Conservation (phyloP, 371 early-diverging fungal genomes). For the Cokeromyces recurvatus region DNA sequence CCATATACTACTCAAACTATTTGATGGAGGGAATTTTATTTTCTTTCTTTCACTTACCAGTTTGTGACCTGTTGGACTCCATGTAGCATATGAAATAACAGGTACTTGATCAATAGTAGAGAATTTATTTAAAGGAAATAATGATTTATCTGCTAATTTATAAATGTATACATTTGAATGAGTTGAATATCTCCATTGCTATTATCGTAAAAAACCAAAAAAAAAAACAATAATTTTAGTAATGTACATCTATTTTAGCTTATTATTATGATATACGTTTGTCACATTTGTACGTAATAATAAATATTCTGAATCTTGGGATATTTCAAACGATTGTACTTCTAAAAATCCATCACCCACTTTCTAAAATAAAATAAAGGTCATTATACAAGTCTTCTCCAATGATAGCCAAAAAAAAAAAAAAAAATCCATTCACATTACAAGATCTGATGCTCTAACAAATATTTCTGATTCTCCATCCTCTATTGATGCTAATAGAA, state of each 20-base stretch:
- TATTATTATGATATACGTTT: slow-evolving; percentile 20
- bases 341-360: neutral
- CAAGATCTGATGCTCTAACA: slow-evolving; percentile 29
- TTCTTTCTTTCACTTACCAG: too few relatives aligned
- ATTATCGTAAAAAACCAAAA: too few relatives aligned
- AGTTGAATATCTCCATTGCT: slow-evolving; percentile 85
- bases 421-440: too few relatives aligned
- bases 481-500: slow-evolving; percentile 39
- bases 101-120: slow-evolving; percentile 29
- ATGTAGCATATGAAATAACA: slow-evolving; percentile 61
- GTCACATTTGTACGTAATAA: slow-evolving; percentile 65
- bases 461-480: slow-evolving; percentile 24
- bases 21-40: neutral
- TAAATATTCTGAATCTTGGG: slow-evolving; percentile 46
- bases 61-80: slow-evolving; percentile 79
- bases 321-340: neutral
- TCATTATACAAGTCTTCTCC: too few relatives aligned
- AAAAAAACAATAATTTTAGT: too few relatives aligned
- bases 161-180: slow-evolving; percentile 77
- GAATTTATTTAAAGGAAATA: slow-evolving; percentile 55
- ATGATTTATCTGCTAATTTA: slow-evolving; percentile 48
- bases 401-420: too few relatives aligned
- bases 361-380: neutral
- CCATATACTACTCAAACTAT: too few relatives aligned
- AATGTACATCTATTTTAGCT: too few relatives aligned